phyloP scores from a whole-genome alignment of 257 asterid genomes.

The Anisodus acutangulus region DNA sequence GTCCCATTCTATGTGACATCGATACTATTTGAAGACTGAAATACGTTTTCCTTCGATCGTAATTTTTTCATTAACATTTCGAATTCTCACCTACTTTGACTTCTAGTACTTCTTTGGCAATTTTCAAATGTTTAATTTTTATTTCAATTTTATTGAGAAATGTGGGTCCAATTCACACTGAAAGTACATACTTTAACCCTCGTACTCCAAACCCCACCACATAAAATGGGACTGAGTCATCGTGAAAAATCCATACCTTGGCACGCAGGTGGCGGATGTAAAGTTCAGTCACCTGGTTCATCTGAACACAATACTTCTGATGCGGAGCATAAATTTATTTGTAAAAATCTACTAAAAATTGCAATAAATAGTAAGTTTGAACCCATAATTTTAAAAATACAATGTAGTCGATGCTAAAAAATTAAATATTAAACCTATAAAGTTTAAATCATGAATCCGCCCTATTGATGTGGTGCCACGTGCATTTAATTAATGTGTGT shows the following conservation, averaged over 20 bases:
- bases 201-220: not conserved
- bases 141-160: not conserved
- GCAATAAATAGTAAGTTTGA: too few species aligned
- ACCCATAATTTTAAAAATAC: too few species aligned
- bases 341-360: too few species aligned
- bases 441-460: too few species aligned
- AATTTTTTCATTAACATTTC: not conserved
- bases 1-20: not conserved
- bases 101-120: not conserved
- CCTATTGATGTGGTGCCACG: too few species aligned
- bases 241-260: not conserved
- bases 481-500: too few species aligned
- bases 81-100: not conserved
- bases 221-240: not conserved
- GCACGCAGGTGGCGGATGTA: too few species aligned
- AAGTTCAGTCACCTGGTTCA: too few species aligned
- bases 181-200: not conserved
- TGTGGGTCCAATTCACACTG: not conserved
- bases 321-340: too few species aligned
- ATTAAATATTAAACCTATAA: too few species aligned
- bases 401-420: too few species aligned
- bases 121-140: not conserved
- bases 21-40: not conserved
- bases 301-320: too few species aligned
- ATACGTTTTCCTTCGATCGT: not conserved